Base-by-base conservation (phyloP, 257 asterid species). In the Solanum sitiens region DNA sequence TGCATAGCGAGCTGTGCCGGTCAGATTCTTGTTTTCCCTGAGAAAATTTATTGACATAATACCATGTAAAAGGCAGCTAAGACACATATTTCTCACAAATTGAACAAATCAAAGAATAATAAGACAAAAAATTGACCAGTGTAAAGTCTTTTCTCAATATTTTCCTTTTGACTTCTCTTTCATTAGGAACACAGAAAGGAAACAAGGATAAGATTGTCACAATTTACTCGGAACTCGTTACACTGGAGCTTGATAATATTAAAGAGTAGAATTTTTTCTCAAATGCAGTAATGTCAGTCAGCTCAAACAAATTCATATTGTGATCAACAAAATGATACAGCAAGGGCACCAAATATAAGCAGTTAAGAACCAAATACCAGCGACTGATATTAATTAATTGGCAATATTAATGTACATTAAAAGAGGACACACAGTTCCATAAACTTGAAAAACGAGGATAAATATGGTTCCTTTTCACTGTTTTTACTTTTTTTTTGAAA, bases 11-110 rank as follows among this genome's bases (percentile, higher is more conserved):
- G 99, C 99, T 33, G 98, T 96, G 74, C 98, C 99, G 1, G 97
- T 96, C 77, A 96, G 98, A 93, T 93, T 96, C 98, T 96, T 96
- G 92, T 96, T 96, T 91, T 96, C 99, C 97, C 99, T 96, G 93
- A 70, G 91, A 37, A 10, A 85, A 37, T 18, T 3, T 23, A 25
- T 70, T 5, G 18, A 35, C 87, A 67, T 25, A 86, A 33, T 35
- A 75, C 72, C 87, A 61, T 47, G 85, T 80, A 27, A 47, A 80
- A 30, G 27, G 18, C 30, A 45, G 85, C 68, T 11, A 80, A 27
- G 42, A 30, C 39, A 25, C 25, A 44, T 10, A 44, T 45, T 45
- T 79, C 33, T 44, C 39, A 42, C 61, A 83, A 13, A 40, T 74
- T 85, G 68, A 84, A 82, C 21, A 87, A 44, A 65, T 47, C 42